phyloP scores from a whole-genome alignment of 768 basidiomycete species.

The Lyophyllum semitale region DNA sequence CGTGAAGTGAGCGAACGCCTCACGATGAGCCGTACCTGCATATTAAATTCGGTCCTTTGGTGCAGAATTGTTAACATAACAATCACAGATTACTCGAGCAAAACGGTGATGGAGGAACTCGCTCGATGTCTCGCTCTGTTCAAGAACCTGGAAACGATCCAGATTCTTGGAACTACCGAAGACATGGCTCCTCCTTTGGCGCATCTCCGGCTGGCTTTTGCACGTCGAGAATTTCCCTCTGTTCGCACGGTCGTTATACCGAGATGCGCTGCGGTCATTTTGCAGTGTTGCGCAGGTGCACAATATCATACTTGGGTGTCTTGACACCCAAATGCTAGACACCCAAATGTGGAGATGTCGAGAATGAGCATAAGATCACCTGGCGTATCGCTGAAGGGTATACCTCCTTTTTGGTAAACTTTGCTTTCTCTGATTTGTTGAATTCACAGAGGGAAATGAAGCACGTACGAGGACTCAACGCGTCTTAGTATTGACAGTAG shows the following conservation, averaged over 20 bases:
- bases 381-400: no score
- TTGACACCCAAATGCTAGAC: not conserved
- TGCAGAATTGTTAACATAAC: slow-evolving; percentile 21
- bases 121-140: slow-evolving; percentile 22
- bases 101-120: slow-evolving; percentile 21
- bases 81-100: slow-evolving; percentile 13
- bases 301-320: not conserved
- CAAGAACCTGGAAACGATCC: slow-evolving; percentile 25
- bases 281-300: not conserved
- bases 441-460: no score
- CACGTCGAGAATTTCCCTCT: not conserved
- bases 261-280: not conserved
- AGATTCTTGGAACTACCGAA: slow-evolving; percentile 1
- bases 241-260: not conserved
- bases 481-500: no score
- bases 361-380: no score
- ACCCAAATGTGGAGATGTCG: not conserved
- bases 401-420: no score
- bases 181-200: not conserved
- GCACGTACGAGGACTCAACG: no score
- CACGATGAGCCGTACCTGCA: not conserved
- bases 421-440: no score
- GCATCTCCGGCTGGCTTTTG: not conserved
- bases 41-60: not conserved
- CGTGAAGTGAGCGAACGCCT: slow-evolving; percentile 14